phyloP scores from a whole-genome alignment of 2,329 filamentous ascomycete species.

The Madurella mycetomatis region DNA sequence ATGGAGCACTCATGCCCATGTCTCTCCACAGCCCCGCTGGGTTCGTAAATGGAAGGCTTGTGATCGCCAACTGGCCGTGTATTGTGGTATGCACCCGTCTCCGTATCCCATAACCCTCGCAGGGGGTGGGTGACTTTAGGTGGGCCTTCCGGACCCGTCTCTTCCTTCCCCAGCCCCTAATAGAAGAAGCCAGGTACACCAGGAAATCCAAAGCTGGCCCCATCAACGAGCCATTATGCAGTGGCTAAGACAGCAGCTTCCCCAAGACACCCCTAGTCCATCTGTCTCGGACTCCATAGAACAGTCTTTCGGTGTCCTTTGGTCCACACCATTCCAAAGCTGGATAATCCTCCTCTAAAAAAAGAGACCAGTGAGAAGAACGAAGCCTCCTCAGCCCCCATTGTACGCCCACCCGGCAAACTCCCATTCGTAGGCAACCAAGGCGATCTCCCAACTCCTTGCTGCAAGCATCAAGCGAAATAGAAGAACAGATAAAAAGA shows the following conservation, averaged over 20 bases:
- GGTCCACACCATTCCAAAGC: background rate
- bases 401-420: background rate
- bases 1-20: slow-evolving; percentile 12
- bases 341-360: background rate
- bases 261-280: background rate
- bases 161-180: background rate
- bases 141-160: background rate
- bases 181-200: background rate
- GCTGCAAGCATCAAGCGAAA: background rate
- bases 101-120: background rate
- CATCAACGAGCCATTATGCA: background rate
- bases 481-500: background rate
- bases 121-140: background rate
- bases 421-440: background rate
- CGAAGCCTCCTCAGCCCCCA: background rate
- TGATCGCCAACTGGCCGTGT: slow-evolving; percentile 7
- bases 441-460: background rate
- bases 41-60: background rate
- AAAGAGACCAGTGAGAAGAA: background rate
- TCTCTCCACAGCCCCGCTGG: slow-evolving; percentile 12
- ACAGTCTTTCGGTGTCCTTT: background rate
- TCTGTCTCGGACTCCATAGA: background rate
- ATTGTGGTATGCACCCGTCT: slow-evolving; percentile 6
- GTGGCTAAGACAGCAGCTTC: background rate
- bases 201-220: slow-evolving; percentile 4